Percentiles rank a stretch among this genome's conserved stretches.
phyloP scores from a whole-genome alignment of 345 rosid genomes.

The Salix brachista region DNA sequence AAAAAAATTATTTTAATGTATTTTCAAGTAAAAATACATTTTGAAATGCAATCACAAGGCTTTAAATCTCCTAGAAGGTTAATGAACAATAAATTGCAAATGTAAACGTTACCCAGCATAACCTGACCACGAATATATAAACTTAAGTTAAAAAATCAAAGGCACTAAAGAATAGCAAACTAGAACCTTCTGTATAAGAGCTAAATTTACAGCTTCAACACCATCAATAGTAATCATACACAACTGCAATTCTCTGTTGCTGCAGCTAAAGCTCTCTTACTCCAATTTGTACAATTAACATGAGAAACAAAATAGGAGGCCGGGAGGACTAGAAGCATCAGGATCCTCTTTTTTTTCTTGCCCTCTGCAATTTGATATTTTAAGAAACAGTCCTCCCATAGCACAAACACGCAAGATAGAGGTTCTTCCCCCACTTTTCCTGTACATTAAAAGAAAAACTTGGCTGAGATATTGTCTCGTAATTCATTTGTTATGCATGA shows the following conservation, averaged over 20 bases:
- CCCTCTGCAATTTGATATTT: background rate
- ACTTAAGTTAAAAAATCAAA: background rate
- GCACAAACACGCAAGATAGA: slow-evolving; percentile 35
- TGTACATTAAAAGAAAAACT: background rate
- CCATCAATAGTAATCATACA: background rate
- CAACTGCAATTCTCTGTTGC: background rate
- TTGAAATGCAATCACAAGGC: too few relatives aligned
- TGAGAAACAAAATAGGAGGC: background rate
- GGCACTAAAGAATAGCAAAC: background rate
- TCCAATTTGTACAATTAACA: slow-evolving; percentile 16
- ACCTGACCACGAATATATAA: too few relatives aligned
- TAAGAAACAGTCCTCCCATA: slow-evolving; percentile 40
- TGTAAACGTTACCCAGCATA: too few relatives aligned
- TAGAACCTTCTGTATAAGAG: background rate
- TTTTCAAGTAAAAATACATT: too few relatives aligned
- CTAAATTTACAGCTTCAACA: slow-evolving; percentile 3
- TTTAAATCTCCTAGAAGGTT: too few relatives aligned
- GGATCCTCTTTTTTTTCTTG: background rate
- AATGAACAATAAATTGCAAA: too few relatives aligned
- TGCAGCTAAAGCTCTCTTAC: slow-evolving; percentile 4
- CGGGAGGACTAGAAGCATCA: background rate
- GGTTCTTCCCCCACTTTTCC: slow-evolving; percentile 44
- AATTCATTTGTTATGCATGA: background rate
- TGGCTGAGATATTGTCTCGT: background rate
- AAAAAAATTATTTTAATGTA: too few relatives aligned